Evolutionary conservation across 2,329 filamentous ascomycete genomes (phyloP), one percentile per base, ranked within the genome.

Genomic region (Fusarium staphyleae): DNA sequence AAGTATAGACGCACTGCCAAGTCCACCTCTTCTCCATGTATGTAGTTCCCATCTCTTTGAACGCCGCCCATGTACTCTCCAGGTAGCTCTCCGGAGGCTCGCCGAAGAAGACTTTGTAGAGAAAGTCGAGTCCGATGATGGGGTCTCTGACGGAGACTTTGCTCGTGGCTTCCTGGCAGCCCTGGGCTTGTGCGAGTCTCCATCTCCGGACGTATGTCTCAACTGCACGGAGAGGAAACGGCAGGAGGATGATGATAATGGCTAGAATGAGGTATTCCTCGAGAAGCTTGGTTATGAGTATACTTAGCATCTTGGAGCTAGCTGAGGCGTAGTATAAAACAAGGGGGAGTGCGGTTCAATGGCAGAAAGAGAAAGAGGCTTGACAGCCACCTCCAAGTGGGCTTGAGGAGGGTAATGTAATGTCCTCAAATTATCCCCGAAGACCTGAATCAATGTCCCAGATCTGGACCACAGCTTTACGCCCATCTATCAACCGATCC

Each of bases 81-180:
- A 74, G 65, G 19, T 71, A 72, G 3, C 57, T 57, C 4, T 68
- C 66, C 3, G 67, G 60, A 1, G 62, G 12, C 5, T 62, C 39
- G 1, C 52, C 52, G 24, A 74, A 70, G 6, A 74, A 14, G 8
- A 57, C 55, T 12, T 65, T 68, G 52, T 69, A 74, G 3, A 73
- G 46, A 22, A 74, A 74, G 37, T 75, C 72, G n/a, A 74, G 28
- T 1, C 73, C 73, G 2, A 73, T 55, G 16, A 70, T 62, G 3
- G 69, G 70, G 9, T 74, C 70, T 19, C 52, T 70, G 18, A 73
- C 64, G 0, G 62, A 54, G 1, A 63, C 60, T 26, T 63, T 65
- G 12, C 54, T 67, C 7, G 55, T 22, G 3, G 62, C 62, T 6
- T 60, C 49, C 42, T 62, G 53, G 16, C 71, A 71, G 12, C 68